Conservation (phyloP, 148 eudicot genomes). For the Rhododendron simsii region DNA sequence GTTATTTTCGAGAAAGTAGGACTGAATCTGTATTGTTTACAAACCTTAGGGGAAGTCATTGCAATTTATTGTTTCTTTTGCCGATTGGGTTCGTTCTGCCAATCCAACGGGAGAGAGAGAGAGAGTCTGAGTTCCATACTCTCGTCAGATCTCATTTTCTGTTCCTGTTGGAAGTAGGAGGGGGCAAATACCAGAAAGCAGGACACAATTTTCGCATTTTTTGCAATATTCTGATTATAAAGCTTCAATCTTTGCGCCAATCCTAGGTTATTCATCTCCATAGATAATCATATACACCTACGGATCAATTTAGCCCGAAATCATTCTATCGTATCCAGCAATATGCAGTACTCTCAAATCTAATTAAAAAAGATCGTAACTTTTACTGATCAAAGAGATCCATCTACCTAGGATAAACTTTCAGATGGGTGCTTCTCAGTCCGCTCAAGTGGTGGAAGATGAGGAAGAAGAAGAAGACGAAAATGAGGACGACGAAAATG, state of each 20-base stretch:
- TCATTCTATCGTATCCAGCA: background rate
- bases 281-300: background rate
- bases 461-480: constrained; percentile 52
- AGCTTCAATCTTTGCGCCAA: constrained; percentile 4
- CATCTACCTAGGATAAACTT: background rate
- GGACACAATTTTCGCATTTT: too few species aligned
- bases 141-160: too few species aligned
- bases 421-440: constrained; percentile 74
- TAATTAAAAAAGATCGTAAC: background rate
- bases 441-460: constrained; percentile 52
- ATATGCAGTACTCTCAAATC: background rate
- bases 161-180: too few species aligned
- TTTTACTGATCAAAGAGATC: constrained; percentile 12
- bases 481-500: constrained; percentile 24
- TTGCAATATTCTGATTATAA: too few species aligned
- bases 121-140: too few species aligned
- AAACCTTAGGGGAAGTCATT: background rate
- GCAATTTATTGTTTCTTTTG: background rate
- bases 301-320: background rate
- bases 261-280: background rate
- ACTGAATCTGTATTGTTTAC: background rate
- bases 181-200: too few species aligned
- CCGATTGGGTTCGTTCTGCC: too few species aligned
- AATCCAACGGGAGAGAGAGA: too few species aligned
- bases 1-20: background rate